These are phyloP conservation scores for Avena insularis DNA, from an alignment of 176 grass and related monocot genomes.

Conservation along the genomic window DNA sequence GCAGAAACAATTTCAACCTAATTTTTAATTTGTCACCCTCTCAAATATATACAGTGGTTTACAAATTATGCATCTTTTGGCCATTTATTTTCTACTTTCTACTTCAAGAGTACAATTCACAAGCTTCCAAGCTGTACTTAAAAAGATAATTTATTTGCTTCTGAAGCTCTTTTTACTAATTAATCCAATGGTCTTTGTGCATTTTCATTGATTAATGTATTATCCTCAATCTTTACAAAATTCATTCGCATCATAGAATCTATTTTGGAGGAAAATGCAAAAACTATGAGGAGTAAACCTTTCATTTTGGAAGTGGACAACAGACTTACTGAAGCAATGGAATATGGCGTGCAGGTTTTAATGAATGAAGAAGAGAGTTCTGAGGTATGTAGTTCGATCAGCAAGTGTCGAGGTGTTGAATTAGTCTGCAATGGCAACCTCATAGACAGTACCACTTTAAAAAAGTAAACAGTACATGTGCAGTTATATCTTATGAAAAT, in stretches of 20 bases:
- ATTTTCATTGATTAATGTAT: conserved; percentile 31
- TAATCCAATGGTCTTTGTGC: conserved; percentile 9
- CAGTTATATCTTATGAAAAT: background rate
- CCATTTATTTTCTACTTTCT: conserved; percentile 29
- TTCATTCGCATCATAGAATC: conserved; percentile 50
- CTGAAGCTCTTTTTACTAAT: background rate
- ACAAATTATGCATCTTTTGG: conserved; percentile 17
- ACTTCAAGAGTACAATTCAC: conserved; percentile 5
- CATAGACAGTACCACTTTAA: background rate
- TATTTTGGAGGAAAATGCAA: conserved; percentile 59
- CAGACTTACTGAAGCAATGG: conserved; percentile 67
- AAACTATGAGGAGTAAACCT: conserved; percentile 51
- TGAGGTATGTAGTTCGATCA: conserved; percentile 57
- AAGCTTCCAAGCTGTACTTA: background rate
- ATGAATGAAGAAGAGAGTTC: conserved; percentile 50
- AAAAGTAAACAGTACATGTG: conserved; percentile 11
- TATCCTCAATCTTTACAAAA: background rate
- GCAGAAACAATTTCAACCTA: background rate
- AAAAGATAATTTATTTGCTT: background rate
- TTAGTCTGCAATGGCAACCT: background rate
- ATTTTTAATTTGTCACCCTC: background rate
- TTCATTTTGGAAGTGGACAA: conserved; percentile 55
- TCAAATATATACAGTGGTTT: background rate
- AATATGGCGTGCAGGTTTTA: conserved; percentile 60
- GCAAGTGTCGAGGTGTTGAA: conserved; percentile 12